phyloP scores from a whole-genome alignment of 495 filamentous ascomycete genomes.

The Penicillium daleae region DNA sequence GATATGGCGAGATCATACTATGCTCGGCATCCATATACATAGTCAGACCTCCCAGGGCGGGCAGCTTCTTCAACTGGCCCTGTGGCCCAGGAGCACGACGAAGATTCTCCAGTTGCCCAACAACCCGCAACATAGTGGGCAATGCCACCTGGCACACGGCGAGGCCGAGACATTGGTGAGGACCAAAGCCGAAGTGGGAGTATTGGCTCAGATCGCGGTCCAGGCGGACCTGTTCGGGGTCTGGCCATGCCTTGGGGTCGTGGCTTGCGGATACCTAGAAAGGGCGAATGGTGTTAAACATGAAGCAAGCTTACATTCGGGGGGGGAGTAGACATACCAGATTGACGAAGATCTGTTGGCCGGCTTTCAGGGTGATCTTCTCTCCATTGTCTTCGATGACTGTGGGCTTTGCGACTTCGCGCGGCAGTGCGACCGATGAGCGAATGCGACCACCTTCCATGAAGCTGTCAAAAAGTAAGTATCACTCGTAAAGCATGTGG shows the following conservation, averaged over 20 bases:
- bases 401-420: constrained; percentile 44
- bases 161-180: constrained; percentile 62
- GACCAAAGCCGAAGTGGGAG: constrained; percentile 63
- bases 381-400: constrained; percentile 47
- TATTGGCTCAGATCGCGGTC: constrained; percentile 66
- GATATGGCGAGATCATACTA: constrained; percentile 70
- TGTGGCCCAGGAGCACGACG: constrained; percentile 65
- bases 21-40: constrained; percentile 74
- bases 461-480: constrained; percentile 42
- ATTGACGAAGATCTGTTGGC: constrained; percentile 54
- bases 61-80: constrained; percentile 70
- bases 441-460: constrained; percentile 65
- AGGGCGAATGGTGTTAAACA: not conserved
- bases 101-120: constrained; percentile 58
- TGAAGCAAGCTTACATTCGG: not conserved
- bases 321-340: constrained; percentile 35
- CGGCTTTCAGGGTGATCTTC: constrained; percentile 48
- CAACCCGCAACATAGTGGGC: constrained; percentile 62
- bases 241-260: constrained; percentile 64
- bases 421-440: constrained; percentile 57
- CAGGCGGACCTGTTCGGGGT: constrained; percentile 65
- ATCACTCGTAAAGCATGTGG: not conserved
- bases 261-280: constrained; percentile 52
- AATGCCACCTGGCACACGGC: constrained; percentile 62
- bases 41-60: constrained; percentile 56